phyloP scores from a whole-genome alignment of 148 eudicot genomes.

The Rheum nobile region DNA sequence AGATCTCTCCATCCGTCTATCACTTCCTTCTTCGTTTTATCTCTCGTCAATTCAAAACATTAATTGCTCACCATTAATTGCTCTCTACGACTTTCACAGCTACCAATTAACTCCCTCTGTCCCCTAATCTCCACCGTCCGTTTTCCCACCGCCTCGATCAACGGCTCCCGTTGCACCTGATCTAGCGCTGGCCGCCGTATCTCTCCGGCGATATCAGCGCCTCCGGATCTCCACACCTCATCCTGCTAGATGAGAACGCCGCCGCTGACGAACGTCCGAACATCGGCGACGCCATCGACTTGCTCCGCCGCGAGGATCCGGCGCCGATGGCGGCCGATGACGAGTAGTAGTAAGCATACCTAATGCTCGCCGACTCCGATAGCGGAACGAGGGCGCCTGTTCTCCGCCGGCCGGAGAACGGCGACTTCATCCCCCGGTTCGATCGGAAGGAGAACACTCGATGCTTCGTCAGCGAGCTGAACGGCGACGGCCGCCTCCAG shows the following conservation, averaged over 20 bases:
- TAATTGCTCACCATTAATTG: constrained; percentile 25
- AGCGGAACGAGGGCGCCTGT: constrained; percentile 25
- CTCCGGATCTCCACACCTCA: constrained; percentile 80
- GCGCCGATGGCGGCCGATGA: constrained; percentile 4
- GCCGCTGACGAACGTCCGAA: constrained; percentile 34
- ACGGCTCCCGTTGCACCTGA: neutral
- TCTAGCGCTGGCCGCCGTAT: neutral
- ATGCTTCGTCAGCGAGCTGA: constrained; percentile 38
- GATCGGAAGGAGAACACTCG: constrained; percentile 64
- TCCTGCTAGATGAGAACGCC: constrained; percentile 48
- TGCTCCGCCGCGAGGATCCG: constrained; percentile 41
- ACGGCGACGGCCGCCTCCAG: constrained; percentile 66
- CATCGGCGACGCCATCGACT: constrained; percentile 47
- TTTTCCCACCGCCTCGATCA: neutral
- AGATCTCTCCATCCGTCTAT: constrained; percentile 34
- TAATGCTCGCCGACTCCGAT: constrained; percentile 45
- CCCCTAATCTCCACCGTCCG: constrained; percentile 10
- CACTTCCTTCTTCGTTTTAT: constrained; percentile 18
- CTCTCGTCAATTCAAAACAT: constrained; percentile 22
- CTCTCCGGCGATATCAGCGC: constrained; percentile 92
- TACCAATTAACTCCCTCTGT: constrained; percentile 10
- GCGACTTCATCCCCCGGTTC: constrained; percentile 59
- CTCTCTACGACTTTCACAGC: constrained; percentile 15
- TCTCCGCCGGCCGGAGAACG: constrained; percentile 42
- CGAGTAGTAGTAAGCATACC: constrained; percentile 15